Evolutionary conservation across 148 eudicot species (phyloP).

Genomic region (Linanthus parryae): DNA sequence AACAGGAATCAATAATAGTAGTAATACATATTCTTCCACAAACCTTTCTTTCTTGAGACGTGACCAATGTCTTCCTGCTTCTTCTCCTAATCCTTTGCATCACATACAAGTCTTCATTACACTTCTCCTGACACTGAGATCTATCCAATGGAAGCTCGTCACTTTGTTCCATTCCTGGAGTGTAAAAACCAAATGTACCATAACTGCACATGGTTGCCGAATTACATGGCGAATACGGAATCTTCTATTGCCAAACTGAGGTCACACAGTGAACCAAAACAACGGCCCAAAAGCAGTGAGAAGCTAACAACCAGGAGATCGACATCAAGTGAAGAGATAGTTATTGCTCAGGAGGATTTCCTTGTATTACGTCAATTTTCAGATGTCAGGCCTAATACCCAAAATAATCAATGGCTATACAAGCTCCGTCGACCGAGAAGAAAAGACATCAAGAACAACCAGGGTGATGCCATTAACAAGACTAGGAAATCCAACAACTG

Average conservation of each 20-base stretch:
- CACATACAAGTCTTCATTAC: slow-evolving; percentile 5
- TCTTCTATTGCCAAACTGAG: slow-evolving; percentile 37
- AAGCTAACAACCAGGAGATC: slow-evolving; percentile 15
- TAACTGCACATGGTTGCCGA: slow-evolving; percentile 13
- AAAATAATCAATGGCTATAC: slow-evolving; percentile 24
- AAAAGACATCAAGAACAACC: slow-evolving; percentile 9
- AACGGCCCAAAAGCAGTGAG: slow-evolving; percentile 20
- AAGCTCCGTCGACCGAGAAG: slow-evolving; percentile 19
- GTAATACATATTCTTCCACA: slow-evolving; percentile 1
- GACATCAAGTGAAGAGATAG: slow-evolving; percentile 17
- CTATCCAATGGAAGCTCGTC: no score
- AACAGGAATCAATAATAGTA: background rate
- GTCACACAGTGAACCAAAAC: slow-evolving; percentile 37
- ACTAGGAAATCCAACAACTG: no score
- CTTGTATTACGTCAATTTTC: background rate
- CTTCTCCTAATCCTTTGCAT: slow-evolving; percentile 7
- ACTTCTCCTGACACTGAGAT: background rate
- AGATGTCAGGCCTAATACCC: background rate
- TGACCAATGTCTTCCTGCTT: slow-evolving; percentile 8
- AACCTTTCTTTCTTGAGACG: slow-evolving; percentile 14
- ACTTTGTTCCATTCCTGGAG: no score
- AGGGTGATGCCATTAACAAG: slow-evolving; percentile 12
- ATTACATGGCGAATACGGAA: slow-evolving; percentile 37
- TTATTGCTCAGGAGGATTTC: background rate
- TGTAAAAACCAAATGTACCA: no score